Base-by-base conservation (phyloP, 1,284 basidiomycete species). In the Marasmius tenuissimus region DNA sequence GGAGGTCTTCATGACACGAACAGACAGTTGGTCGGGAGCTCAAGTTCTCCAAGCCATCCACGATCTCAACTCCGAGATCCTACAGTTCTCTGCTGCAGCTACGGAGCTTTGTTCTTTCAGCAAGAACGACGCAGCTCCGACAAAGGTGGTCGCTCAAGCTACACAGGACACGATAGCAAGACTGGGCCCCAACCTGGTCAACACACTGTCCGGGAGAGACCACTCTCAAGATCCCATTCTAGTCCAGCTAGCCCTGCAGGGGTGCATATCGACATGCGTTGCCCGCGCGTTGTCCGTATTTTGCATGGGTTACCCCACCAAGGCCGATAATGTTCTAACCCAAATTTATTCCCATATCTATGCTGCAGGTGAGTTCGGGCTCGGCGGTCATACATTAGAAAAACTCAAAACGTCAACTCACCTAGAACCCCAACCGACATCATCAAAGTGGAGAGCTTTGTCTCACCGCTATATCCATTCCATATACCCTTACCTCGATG, bases 41-140 rank as follows among this genome's bases (percentile, higher is more conserved):
- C 88, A 91, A 69, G 81, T 91, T 70, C 81, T 91, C 59, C 88
- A 91, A 69, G 85, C 88, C 6, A 84, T 92, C n/a, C 86, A 89
- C 66, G 89, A 92, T 68, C 79, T 92, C 71, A 92, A 92, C 70
- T 85, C 86, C 0, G 89, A 91, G 73, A 88, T 91, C 62, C 81
- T 88, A 20, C 89, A 90, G 66, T 90, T 89, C 63, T 85, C 89
- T 10, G 88, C 89, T 18, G 84, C 86, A 20, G 88, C 87, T 11
- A 85, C 86, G 10, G 89, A 92, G 72, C 77, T 86, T 40, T 85
- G 82, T 63, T 77, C 78, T 3, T 85, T 86, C 65, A 74, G 73
- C 63, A 73, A 69, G 49, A 71, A 76, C n/a, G 37, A 54, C 39
- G 70, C 75, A 42, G 72, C 68, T 10, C 73, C 75, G 18, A 70